A percentile compares a stretch with the other conserved stretches of the same genome.
Conservation (phyloP, 257 asterid species). For the Euphrasia confusa region DNA sequence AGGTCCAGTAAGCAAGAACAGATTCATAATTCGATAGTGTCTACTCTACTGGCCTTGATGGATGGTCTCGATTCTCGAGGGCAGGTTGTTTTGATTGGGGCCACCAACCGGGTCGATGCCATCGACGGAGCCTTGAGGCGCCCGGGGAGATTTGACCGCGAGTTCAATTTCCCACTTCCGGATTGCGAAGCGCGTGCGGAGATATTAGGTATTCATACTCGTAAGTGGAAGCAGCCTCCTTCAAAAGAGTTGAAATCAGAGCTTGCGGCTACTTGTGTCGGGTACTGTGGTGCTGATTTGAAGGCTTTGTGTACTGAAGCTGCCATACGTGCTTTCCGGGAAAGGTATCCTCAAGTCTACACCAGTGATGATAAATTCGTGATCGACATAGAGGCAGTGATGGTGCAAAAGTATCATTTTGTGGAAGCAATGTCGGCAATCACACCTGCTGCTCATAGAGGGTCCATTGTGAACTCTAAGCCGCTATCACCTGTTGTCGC, state of each 20-base stretch:
- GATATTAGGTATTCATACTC: slow-evolving; percentile 70
- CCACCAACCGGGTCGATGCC: slow-evolving; percentile 81
- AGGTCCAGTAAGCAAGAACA: slow-evolving; percentile 93
- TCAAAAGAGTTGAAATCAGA: slow-evolving; percentile 59
- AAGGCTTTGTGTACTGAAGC: slow-evolving; percentile 90
- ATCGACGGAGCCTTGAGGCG: slow-evolving; percentile 91
- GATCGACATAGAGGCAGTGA: slow-evolving; percentile 70
- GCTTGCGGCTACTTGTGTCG: slow-evolving; percentile 88
- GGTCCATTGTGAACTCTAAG: slow-evolving; percentile 70
- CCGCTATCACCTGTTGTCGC: slow-evolving; percentile 68
- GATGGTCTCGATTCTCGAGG: slow-evolving; percentile 93
- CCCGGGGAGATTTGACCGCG: slow-evolving; percentile 89
- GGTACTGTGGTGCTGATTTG: slow-evolving; percentile 86
- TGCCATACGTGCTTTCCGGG: slow-evolving; percentile 86
- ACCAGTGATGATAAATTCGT: slow-evolving; percentile 77
- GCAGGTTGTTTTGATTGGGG: slow-evolving; percentile 84
- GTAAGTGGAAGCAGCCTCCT: slow-evolving; percentile 85
- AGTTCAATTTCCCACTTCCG: slow-evolving; percentile 74
- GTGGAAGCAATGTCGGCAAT: slow-evolving; percentile 74
- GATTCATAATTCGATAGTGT: slow-evolving; percentile 82
- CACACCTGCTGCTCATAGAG: slow-evolving; percentile 93
- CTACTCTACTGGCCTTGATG: slow-evolving; percentile 80
- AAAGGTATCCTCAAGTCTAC: slow-evolving; percentile 84
- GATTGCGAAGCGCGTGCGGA: slow-evolving; percentile 85
- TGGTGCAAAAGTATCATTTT: slow-evolving; percentile 68